Percentiles rank a stretch among this genome's conserved stretches.
Conservation (phyloP, 1,139 yeast species). For the Yamadazyma aaseri region DNA sequence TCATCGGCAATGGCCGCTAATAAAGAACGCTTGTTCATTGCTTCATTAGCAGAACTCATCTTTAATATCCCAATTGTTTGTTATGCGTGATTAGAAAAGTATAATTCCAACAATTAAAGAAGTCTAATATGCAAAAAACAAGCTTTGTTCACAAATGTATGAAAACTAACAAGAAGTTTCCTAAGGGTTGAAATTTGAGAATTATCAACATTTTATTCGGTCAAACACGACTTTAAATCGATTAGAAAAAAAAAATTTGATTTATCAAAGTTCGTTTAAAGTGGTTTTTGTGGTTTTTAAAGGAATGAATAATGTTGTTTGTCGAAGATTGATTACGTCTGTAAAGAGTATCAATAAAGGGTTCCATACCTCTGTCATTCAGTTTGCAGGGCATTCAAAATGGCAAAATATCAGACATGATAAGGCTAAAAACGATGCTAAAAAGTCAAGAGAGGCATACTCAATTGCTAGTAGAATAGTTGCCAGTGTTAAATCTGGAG, state of each 20-base stretch:
- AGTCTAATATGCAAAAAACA: too few relatives aligned
- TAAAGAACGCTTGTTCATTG: slow-evolving; percentile 66
- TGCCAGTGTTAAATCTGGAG: slow-evolving; percentile 61
- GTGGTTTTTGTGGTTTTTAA: background rate
- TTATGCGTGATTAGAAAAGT: background rate
- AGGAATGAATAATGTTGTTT: background rate
- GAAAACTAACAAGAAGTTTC: background rate
- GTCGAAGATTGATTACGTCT: background rate
- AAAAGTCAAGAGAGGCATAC: slow-evolving; percentile 66
- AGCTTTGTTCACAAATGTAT: too few relatives aligned
- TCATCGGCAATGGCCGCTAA: slow-evolving; percentile 96
- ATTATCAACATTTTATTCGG: slow-evolving; percentile 1
- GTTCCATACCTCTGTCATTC: slow-evolving; percentile 12
- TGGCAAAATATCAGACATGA: slow-evolving; percentile 96
- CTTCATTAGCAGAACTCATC: slow-evolving; percentile 30
- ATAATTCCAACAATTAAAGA: too few relatives aligned
- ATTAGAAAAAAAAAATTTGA: too few relatives aligned
- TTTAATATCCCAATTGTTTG: background rate
- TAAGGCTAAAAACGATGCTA: slow-evolving; percentile 89
- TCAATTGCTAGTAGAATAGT: slow-evolving; percentile 72
- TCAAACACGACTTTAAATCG: background rate
- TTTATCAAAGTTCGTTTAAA: too few relatives aligned
- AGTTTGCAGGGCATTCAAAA: slow-evolving; percentile 76
- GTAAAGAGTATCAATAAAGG: background rate
- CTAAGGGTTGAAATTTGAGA: slow-evolving; percentile 4